Evolutionary conservation across 202 grass and related monocot species (phyloP).

Genomic region (Brachypodium distachyon): DNA sequence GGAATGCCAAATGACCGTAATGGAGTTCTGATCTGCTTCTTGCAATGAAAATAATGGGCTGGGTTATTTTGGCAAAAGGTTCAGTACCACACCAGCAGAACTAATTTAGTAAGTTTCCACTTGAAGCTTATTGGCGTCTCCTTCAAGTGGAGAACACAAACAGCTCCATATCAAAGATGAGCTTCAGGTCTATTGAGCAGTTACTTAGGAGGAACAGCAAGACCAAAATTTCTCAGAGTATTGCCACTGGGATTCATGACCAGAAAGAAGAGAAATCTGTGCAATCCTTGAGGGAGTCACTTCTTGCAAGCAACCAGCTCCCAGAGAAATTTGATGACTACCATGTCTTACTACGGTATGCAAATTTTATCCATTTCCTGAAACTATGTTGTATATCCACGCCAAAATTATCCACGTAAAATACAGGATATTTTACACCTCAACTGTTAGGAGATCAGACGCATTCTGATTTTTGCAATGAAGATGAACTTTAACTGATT

Average conservation of each 20-base stretch:
- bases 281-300: conserved; percentile 49
- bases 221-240: conserved; percentile 39
- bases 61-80: background rate
- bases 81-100: background rate
- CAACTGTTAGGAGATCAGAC: background rate
- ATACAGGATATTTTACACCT: conserved; percentile 9
- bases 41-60: background rate
- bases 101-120: conserved; percentile 22
- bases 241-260: conserved; percentile 40
- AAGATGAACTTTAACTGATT: conserved; percentile 1
- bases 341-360: conserved; percentile 74
- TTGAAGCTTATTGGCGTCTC: conserved; percentile 48
- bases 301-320: conserved; percentile 55
- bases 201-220: conserved; percentile 51
- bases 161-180: conserved; percentile 50
- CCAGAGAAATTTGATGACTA: conserved; percentile 86
- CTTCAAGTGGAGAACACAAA: conserved; percentile 33
- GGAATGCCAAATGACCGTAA: background rate
- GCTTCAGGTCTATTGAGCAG: conserved; percentile 50
- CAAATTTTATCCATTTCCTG: background rate
- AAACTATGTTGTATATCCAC: background rate
- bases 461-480: conserved; percentile 4
- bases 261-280: conserved; percentile 61
- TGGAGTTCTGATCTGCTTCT: background rate
- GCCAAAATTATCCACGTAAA: background rate